A percentile compares a stretch with the other conserved stretches of the same genome.
Evolutionary conservation across 2,329 filamentous ascomycete genomes (phyloP).

Genomic region (Gaeumannomyces sp.): DNA sequence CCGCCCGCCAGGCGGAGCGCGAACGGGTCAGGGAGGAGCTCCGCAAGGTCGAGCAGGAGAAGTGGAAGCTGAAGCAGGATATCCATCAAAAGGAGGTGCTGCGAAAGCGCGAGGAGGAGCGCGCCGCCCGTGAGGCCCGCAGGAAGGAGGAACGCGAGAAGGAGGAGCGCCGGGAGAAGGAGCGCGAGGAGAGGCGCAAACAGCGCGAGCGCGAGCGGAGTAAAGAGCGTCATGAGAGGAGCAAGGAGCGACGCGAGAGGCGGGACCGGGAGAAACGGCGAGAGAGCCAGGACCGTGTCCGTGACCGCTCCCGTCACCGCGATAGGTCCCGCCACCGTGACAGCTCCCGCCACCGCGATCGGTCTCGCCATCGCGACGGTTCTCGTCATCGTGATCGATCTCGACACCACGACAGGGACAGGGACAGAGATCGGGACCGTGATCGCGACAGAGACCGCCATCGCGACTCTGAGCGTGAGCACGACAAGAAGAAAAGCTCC

Average conservation of each 20-base stretch:
- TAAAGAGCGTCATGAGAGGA: constrained; percentile 28
- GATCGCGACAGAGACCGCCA: constrained; percentile 28
- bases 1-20: constrained; percentile 52
- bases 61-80: constrained; percentile 50
- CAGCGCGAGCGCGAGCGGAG: constrained; percentile 18
- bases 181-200: constrained; percentile 35
- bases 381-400: constrained; percentile 17
- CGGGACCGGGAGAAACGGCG: constrained; percentile 33
- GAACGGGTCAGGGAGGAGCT: constrained; percentile 56
- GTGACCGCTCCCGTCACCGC: constrained; percentile 36
- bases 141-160: constrained; percentile 29
- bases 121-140: constrained; percentile 25
- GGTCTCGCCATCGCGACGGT: constrained; percentile 17
- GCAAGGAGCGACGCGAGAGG: constrained; percentile 34
- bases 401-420: constrained; percentile 20
- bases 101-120: constrained; percentile 27
- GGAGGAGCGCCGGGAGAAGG: constrained; percentile 33
- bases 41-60: constrained; percentile 54
- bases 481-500: constrained; percentile 22
- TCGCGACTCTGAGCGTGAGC: constrained; percentile 17
- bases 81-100: constrained; percentile 42
- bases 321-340: constrained; percentile 25
- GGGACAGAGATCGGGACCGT: constrained; percentile 25
- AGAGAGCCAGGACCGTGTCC: constrained; percentile 46
- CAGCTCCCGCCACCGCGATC: constrained; percentile 29